Evolutionary conservation across 768 basidiomycete genomes (phyloP).

Genomic region (Termitomyces titanicus): DNA sequence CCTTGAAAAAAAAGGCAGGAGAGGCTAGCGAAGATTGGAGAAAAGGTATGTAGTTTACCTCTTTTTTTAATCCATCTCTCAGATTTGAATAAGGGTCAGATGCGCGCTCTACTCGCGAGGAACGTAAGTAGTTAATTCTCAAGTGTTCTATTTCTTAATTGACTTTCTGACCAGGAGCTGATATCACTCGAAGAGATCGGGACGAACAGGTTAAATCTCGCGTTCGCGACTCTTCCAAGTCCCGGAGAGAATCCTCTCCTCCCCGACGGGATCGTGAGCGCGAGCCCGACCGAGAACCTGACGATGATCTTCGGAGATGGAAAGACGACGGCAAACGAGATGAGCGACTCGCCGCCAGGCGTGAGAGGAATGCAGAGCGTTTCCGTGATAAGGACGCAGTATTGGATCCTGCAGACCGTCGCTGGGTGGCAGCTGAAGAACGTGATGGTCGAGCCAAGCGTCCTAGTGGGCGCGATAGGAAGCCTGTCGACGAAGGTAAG

Average conservation of each 20-base stretch:
- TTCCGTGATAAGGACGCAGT: constrained; percentile 39
- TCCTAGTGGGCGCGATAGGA: constrained; percentile 54
- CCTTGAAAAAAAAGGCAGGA: constrained; percentile 62
- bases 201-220: constrained; percentile 64
- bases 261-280: constrained; percentile 46
- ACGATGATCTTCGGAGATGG: constrained; percentile 75
- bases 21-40: constrained; percentile 85
- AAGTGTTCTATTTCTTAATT: background rate
- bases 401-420: constrained; percentile 49
- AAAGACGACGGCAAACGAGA: constrained; percentile 81
- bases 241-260: constrained; percentile 55
- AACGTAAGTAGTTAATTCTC: constrained; percentile 41
- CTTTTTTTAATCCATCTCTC: constrained; percentile 6
- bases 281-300: constrained; percentile 40
- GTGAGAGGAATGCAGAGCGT: constrained; percentile 42
- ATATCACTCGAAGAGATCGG: constrained; percentile 54
- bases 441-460: constrained; percentile 65
- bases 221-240: constrained; percentile 57
- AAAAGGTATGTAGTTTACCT: constrained; percentile 51
- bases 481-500: constrained; percentile 41
- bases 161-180: constrained; percentile 38
- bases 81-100: constrained; percentile 38
- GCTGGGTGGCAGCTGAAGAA: constrained; percentile 65
- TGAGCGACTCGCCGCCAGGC: constrained; percentile 63
- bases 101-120: constrained; percentile 53